phyloP scores from a whole-genome alignment of 208 protist genomes.

The Wallacemonas collosoma region DNA sequence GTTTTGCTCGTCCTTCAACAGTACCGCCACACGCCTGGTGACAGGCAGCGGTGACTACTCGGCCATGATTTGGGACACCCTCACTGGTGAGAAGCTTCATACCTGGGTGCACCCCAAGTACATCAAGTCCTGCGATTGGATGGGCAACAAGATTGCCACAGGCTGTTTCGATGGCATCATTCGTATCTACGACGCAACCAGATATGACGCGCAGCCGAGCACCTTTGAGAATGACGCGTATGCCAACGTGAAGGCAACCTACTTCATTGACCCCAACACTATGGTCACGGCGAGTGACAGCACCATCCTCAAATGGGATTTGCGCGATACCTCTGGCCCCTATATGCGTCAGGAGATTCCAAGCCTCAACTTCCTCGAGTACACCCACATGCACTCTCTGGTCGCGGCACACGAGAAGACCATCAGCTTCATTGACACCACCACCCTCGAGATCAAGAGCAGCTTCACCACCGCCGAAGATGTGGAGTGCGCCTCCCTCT shows the following conservation, averaged over 20 bases:
- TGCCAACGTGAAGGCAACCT: conserved; percentile 80
- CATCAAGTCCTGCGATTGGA: conserved; percentile 94
- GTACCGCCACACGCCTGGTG: conserved; percentile 78
- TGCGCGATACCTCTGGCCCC: conserved; percentile 79
- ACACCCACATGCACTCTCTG: conserved; percentile 80
- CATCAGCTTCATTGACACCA: conserved; percentile 89
- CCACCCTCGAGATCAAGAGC: conserved; percentile 72
- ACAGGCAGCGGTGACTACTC: conserved; percentile 95
- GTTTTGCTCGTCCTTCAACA: conserved; percentile 91
- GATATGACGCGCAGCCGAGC: conserved; percentile 75
- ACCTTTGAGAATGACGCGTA: conserved; percentile 67
- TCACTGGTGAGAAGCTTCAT: conserved; percentile 90
- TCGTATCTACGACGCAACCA: conserved; percentile 90
- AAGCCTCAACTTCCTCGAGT: conserved; percentile 88
- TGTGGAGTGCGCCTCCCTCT: conserved; percentile 86
- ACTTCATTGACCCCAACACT: conserved; percentile 84
- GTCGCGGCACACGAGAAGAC: conserved; percentile 87
- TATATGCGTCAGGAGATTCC: conserved; percentile 85
- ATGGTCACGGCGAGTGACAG: conserved; percentile 87
- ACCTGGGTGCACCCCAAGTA: conserved; percentile 94
- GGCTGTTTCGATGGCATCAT: conserved; percentile 92
- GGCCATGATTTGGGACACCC: conserved; percentile 92
- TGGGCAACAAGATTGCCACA: conserved; percentile 83
- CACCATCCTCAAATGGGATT: conserved; percentile 91
- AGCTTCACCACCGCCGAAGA: conserved; percentile 82